Percentiles rank a stretch among this genome's conserved stretches.
Conservation (phyloP, 129 eudicot genomes). For the Artemisia tridentata region DNA sequence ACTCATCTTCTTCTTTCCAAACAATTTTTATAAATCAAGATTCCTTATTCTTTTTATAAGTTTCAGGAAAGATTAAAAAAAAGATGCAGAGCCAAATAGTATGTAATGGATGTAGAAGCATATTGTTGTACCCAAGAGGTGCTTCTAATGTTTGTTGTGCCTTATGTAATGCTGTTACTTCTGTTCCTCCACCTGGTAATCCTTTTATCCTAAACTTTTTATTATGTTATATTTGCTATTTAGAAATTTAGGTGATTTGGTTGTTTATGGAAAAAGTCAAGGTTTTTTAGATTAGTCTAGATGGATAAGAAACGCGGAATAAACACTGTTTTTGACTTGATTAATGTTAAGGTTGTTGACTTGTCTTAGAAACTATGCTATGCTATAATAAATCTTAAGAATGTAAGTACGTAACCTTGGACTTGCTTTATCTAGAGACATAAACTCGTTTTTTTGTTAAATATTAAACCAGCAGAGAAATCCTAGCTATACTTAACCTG, state of each 20-base stretch:
- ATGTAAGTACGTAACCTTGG: no score
- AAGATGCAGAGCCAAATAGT: constrained; percentile 81
- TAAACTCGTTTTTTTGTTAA: not conserved
- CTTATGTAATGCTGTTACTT: constrained; percentile 58
- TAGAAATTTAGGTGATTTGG: no score
- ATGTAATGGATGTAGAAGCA: constrained; percentile 77
- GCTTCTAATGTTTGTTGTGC: constrained; percentile 80
- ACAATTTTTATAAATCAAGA: no score
- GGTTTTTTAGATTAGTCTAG: not conserved
- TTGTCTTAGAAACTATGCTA: not conserved
- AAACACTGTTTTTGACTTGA: not conserved
- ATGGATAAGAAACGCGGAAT: constrained; percentile 1
- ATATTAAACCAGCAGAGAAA: no score
- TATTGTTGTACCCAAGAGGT: constrained; percentile 78
- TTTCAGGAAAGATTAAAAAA: not conserved
- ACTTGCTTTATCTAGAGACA: no score
- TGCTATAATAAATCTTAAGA: not conserved
- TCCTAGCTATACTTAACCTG: no score
- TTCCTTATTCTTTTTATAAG: not conserved
- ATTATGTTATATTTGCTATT: not conserved
- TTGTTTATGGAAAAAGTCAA: constrained; percentile 5
- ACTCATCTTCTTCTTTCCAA: no score
- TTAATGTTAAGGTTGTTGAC: not conserved
- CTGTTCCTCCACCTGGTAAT: constrained; percentile 69
- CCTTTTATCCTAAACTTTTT: not conserved